Base-by-base conservation (phyloP, 139 green algal species). In the Mychonastes homosphaera region DNA sequence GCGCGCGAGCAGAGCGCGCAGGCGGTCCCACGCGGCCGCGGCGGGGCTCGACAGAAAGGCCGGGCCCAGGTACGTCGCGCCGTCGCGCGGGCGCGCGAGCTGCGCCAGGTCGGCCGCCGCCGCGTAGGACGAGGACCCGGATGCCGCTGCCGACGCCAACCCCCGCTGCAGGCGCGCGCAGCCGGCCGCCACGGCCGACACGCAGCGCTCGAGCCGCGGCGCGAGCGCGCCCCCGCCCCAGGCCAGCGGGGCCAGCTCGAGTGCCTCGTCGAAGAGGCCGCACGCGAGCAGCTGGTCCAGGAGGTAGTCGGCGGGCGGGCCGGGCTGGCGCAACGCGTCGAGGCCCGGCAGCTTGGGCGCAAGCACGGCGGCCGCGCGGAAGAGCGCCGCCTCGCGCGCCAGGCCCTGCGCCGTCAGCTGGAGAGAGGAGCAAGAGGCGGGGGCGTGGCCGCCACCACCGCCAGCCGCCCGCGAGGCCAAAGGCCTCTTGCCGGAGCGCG, bases 21-120 rank as follows among this genome's bases (percentile, higher is more conserved):
- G 39, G 19, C 55, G 46, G n/a, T 59, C 18, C 59, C 59, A 67
- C 23, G 49, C 49, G 9, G 28, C 33, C 19, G 49, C 59, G n/a
- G 59, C 59, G n/a, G 26, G 16, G 19, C 59, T 60, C 27, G 30
- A 36, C 27, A 67, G 49, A 23, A 60, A 47, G 4, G 36, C 27
- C 26, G 49, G 59, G 7, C 55, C 38, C 6, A n/a, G n/a, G n/a
- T n/a, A n/a, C n/a, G n/a, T n/a, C 15, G 19, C 9, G 16, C 16
- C 26, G 52, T 21, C 52, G 26, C 27, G 1, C 38, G 30, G 30
- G 15, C 50, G 34, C 21, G 34, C 34, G 21, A 9, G 21, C 38
- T 34, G 32, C 52, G 30, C 52, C 35, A 35, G 13, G 36, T 44
- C 36, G 36, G 10, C 36, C 36, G 12, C 10, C 36, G 36, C 36